Percentiles rank a stretch among this genome's conserved stretches.
Evolutionary conservation across 768 basidiomycete genomes (phyloP).

Genomic region (Lactifluus piperatus): DNA sequence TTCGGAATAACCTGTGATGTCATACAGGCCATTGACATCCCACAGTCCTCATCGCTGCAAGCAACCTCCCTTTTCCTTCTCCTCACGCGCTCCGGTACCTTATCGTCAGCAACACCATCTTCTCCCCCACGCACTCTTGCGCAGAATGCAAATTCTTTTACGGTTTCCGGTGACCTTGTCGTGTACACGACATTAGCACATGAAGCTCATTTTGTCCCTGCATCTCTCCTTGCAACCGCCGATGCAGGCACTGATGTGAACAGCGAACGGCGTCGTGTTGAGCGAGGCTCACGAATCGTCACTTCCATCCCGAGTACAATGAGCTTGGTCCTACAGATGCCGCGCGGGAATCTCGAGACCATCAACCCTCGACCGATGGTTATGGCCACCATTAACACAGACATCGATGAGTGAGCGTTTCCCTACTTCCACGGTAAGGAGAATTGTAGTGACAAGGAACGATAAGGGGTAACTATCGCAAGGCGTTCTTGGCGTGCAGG

Average conservation of each 20-base stretch:
- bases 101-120: slow-evolving; percentile 1
- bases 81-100: slow-evolving; percentile 9
- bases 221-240: slow-evolving; percentile 28
- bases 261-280: slow-evolving; percentile 74
- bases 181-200: slow-evolving; percentile 83
- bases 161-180: slow-evolving; percentile 62
- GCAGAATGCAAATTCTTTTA: slow-evolving; percentile 62
- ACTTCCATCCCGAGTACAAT: slow-evolving; percentile 80
- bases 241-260: slow-evolving; percentile 10
- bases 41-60: neutral
- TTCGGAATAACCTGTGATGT: slow-evolving; percentile 12
- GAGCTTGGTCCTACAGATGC: slow-evolving; percentile 94
- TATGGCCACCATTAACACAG: slow-evolving; percentile 69
- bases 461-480: slow-evolving; percentile 62
- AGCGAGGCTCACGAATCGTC: slow-evolving; percentile 86
- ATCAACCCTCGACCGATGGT: slow-evolving; percentile 90
- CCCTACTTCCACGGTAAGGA: neutral
- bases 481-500: slow-evolving; percentile 85
- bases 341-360: slow-evolving; percentile 92
- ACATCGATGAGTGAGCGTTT: slow-evolving; percentile 58
- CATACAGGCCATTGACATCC: neutral
- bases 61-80: slow-evolving; percentile 6
- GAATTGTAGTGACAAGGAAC: neutral
- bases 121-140: slow-evolving; percentile 30
- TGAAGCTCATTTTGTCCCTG: slow-evolving; percentile 65